These are phyloP conservation scores for Mycena sp. DNA, from an alignment of 1,284 basidiomycete species.

Conservation along the genomic window DNA sequence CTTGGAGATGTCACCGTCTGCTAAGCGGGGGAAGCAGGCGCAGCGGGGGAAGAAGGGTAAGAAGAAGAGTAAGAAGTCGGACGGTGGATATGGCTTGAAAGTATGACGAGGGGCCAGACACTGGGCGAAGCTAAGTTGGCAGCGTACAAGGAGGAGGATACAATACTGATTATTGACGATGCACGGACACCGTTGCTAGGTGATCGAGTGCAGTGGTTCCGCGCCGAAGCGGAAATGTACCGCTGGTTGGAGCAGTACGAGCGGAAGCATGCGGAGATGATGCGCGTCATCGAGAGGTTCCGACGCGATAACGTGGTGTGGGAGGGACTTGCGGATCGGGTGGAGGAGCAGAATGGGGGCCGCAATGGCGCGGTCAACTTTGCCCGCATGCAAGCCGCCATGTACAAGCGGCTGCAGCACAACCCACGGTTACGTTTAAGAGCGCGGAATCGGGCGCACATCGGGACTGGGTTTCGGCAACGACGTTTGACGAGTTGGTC, in stretches of 20 bases:
- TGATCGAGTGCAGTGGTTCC: constrained; percentile 40
- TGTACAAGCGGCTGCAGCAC: constrained; percentile 6
- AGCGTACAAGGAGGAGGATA: constrained; percentile 18
- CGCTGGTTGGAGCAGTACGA: constrained; percentile 39
- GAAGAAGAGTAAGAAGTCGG: constrained; percentile 1
- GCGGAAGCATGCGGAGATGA: constrained; percentile 35
- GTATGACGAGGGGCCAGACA: background rate
- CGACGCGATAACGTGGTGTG: constrained; percentile 23
- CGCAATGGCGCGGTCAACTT: background rate
- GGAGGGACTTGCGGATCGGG: constrained; percentile 17
- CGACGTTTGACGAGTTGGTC: constrained; percentile 12
- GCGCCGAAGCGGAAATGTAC: constrained; percentile 40
- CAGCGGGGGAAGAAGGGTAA: background rate
- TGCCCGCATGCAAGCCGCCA: constrained; percentile 13
- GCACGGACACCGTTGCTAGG: constrained; percentile 24
- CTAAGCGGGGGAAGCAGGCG: background rate
- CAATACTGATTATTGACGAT: background rate
- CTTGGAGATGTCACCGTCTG: background rate
- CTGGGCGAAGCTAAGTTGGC: constrained; percentile 6
- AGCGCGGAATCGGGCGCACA: constrained; percentile 3
- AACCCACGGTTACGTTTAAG: constrained; percentile 8
- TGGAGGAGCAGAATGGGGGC: background rate
- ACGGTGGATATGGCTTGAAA: constrained; percentile 22
- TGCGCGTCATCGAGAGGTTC: constrained; percentile 31
- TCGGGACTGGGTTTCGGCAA: constrained; percentile 13